A percentile compares a stretch with the other conserved stretches of the same genome.
Conservation (phyloP, 495 filamentous ascomycete genomes). For the Penicillium psychrofluorescens region DNA sequence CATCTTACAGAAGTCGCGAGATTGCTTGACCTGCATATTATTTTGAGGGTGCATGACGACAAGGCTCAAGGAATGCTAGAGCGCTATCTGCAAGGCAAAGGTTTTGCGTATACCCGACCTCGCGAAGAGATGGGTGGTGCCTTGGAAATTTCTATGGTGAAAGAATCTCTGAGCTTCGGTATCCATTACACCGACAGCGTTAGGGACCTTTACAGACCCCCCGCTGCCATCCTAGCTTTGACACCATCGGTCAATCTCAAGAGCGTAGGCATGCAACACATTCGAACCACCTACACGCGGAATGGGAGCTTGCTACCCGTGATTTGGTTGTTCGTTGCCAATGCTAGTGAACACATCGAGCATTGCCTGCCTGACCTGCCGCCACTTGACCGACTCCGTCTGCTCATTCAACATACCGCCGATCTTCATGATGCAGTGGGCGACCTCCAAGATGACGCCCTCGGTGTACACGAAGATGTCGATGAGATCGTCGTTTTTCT, state of each 20-base stretch:
- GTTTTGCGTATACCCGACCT: slow-evolving; percentile 34
- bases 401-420: slow-evolving; percentile 31
- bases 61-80: slow-evolving; percentile 43
- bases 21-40: slow-evolving; percentile 36
- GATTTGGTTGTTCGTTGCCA: slow-evolving; percentile 46
- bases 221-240: slow-evolving; percentile 45
- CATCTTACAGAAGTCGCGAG: slow-evolving; percentile 40
- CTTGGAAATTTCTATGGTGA: slow-evolving; percentile 26
- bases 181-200: slow-evolving; percentile 38
- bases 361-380: slow-evolving; percentile 40
- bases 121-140: slow-evolving; percentile 32
- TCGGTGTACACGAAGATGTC: slow-evolving; percentile 36
- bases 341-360: slow-evolving; percentile 51
- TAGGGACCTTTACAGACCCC: slow-evolving; percentile 30
- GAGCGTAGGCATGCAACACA: slow-evolving; percentile 31
- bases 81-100: slow-evolving; percentile 43
- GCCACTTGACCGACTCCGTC: slow-evolving; percentile 26
- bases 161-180: slow-evolving; percentile 39
- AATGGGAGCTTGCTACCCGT: slow-evolving; percentile 38
- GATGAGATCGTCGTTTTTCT: slow-evolving; percentile 35
- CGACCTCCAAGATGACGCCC: slow-evolving; percentile 39
- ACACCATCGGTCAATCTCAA: slow-evolving; percentile 40
- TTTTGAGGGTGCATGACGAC: slow-evolving; percentile 36
- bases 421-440: slow-evolving; percentile 39
- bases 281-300: slow-evolving; percentile 36